Base-by-base conservation (phyloP, 192 early-diverging fungal genomes). In the Borealophlyctis nickersoniae region DNA sequence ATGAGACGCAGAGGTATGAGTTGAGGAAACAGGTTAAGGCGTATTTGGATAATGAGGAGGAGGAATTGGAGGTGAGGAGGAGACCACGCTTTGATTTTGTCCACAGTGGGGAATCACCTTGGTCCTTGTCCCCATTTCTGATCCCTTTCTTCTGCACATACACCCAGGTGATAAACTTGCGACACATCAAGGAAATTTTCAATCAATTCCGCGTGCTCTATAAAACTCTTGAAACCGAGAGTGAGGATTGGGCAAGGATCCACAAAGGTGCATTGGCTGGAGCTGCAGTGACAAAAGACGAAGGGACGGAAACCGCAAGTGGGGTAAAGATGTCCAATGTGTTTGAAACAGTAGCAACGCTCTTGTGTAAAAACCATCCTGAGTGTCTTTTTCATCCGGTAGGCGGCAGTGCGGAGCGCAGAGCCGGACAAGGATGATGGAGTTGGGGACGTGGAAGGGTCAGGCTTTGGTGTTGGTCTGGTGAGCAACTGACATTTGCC, bases 361-460 rank as follows among this genome's bases (percentile, higher is more conserved):
- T n/a, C n/a, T n/a, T n/a, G n/a, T n/a, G n/a, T n/a, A n/a, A n/a
- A n/a, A n/a, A n/a, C n/a, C n/a, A n/a, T n/a, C n/a, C n/a, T n/a
- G n/a, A n/a, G n/a, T n/a, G n/a, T n/a, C n/a, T n/a, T n/a, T n/a
- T n/a, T n/a, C n/a, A n/a, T n/a, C n/a, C n/a, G n/a, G n/a, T n/a
- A n/a, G n/a, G n/a, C n/a, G n/a, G n/a, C n/a, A n/a, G n/a, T n/a
- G n/a, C 39, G 39, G 19, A 19, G 39, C 7, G 19, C 19, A 19
- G 73, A 75, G 28, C 28, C 26, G 35, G 79, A 80, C 29, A 70
- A 70, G 19, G 83, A 86, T 28, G 83, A 81, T 11, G 73, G 80
- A 5, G 85, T 86, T 11, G 85, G 85, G 23, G 85, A 86, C 2
- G 62, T 81, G 5, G 85, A 86, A 50, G 73, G 79, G 1, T 65